A percentile compares a stretch with the other conserved stretches of the same genome.
phyloP scores from a whole-genome alignment of 108 stramenopile genomes.

The Skeletonema marinoi region DNA sequence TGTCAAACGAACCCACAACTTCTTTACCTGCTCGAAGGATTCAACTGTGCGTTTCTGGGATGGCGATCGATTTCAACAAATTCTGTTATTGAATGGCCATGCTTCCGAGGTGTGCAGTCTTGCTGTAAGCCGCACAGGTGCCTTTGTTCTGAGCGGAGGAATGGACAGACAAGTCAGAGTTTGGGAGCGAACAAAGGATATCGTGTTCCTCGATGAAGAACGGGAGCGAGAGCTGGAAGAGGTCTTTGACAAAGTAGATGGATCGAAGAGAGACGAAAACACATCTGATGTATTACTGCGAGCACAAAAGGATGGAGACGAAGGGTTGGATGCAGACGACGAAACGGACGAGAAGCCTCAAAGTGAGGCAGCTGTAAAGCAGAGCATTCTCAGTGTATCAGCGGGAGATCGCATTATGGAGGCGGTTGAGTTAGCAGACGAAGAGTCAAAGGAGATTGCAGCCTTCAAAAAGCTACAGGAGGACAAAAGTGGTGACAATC shows the following conservation, averaged over 20 bases:
- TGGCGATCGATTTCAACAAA: conserved; percentile 95
- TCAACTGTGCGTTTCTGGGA: conserved; percentile 96
- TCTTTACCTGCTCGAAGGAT: conserved; percentile 96
- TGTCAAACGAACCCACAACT: conserved; percentile 91
- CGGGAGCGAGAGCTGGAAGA: conserved; percentile 90
- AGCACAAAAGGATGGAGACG: conserved; percentile 51
- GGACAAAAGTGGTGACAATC: conserved; percentile 32
- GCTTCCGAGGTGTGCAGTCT: conserved; percentile 88
- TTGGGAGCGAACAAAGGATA: conserved; percentile 96
- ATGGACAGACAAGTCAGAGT: conserved; percentile 96
- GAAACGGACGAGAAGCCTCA: conserved; percentile 65
- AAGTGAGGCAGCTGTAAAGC: conserved; percentile 87
- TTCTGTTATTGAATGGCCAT: conserved; percentile 90
- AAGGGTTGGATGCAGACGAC: conserved; percentile 51
- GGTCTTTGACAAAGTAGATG: conserved; percentile 83
- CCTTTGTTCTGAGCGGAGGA: conserved; percentile 86
- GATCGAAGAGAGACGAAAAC: conserved; percentile 52
- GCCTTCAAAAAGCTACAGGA: conserved; percentile 53
- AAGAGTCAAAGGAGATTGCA: conserved; percentile 74
- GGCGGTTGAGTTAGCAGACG: conserved; percentile 89
- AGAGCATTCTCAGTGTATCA: conserved; percentile 82
- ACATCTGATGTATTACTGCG: conserved; percentile 53
- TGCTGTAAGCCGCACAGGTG: conserved; percentile 84
- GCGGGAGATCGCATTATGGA: conserved; percentile 95
- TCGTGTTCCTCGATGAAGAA: conserved; percentile 97